A percentile compares a stretch with the other conserved stretches of the same genome.
phyloP scores from a whole-genome alignment of 768 basidiomycete species.

The Holtermanniella nyarrowii region DNA sequence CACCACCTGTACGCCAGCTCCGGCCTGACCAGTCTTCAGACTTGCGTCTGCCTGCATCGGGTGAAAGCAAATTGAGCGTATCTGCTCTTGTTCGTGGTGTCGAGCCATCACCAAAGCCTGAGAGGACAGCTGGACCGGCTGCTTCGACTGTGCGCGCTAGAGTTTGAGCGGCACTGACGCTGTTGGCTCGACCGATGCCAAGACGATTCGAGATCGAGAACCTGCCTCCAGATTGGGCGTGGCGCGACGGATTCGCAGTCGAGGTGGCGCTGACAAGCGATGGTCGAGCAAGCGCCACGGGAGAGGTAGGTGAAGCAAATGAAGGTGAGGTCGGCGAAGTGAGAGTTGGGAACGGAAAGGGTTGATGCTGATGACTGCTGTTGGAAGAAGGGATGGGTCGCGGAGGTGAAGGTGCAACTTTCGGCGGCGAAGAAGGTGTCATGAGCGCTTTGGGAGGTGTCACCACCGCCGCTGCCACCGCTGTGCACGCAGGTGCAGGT shows the following conservation, averaged over 20 bases:
- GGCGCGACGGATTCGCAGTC: constrained; percentile 15
- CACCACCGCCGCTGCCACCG: too few relatives aligned
- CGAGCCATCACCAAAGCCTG: background rate
- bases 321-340: constrained; percentile 17
- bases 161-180: constrained; percentile 16
- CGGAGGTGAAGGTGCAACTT: background rate
- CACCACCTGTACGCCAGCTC: constrained; percentile 30
- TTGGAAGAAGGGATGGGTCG: background rate
- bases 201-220: constrained; percentile 33
- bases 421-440: background rate
- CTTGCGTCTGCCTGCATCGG: constrained; percentile 9
- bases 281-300: constrained; percentile 20
- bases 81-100: background rate
- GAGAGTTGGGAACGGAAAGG: constrained; percentile 13
- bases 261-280: constrained; percentile 27
- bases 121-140: background rate
- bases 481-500: background rate
- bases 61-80: background rate
- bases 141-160: constrained; percentile 24
- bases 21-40: constrained; percentile 27
- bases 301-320: constrained; percentile 6
- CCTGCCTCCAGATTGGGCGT: constrained; percentile 19
- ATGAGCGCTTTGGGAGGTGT: background rate
- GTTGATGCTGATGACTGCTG: background rate
- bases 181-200: constrained; percentile 13